These are phyloP conservation scores for Ganoderma sp. DNA, from an alignment of 1,284 basidiomycete species.

Conservation along the genomic window DNA sequence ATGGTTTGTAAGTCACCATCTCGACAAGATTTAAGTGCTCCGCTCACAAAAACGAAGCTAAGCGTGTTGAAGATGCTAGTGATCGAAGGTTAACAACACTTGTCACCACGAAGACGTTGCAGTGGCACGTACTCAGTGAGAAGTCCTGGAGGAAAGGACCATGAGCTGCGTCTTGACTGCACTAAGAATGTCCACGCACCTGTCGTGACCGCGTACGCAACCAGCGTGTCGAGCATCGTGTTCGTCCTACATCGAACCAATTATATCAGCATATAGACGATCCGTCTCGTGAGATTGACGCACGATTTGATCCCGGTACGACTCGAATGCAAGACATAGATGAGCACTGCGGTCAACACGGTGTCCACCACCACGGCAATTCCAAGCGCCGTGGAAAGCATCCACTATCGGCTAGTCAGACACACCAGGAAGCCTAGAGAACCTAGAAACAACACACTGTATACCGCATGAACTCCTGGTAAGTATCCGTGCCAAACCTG, in stretches of 20 bases:
- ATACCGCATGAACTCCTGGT: background rate
- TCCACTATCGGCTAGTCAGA: slow-evolving; percentile 5
- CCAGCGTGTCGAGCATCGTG: background rate
- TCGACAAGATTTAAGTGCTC: background rate
- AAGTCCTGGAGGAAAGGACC: background rate
- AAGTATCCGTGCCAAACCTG: background rate
- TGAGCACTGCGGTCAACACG: slow-evolving; percentile 17
- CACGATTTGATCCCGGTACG: slow-evolving; percentile 19
- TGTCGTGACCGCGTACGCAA: background rate
- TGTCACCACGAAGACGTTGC: background rate
- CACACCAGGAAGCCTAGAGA: background rate
- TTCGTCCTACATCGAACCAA: background rate
- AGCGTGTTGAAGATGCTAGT: background rate
- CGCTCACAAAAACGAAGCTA: background rate
- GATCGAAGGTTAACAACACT: background rate
- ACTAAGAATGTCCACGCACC: background rate
- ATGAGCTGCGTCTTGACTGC: background rate
- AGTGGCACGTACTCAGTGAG: background rate
- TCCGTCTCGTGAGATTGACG: background rate
- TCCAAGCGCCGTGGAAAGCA: slow-evolving; percentile 16
- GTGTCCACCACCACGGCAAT: slow-evolving; percentile 15
- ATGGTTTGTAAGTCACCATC: background rate
- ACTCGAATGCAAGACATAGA: slow-evolving; percentile 12
- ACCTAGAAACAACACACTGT: background rate
- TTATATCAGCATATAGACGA: background rate